Evolutionary conservation across 495 filamentous ascomycete genomes (phyloP), one percentile per base, ranked within the genome.

Genomic region (Penicillium goetzii): DNA sequence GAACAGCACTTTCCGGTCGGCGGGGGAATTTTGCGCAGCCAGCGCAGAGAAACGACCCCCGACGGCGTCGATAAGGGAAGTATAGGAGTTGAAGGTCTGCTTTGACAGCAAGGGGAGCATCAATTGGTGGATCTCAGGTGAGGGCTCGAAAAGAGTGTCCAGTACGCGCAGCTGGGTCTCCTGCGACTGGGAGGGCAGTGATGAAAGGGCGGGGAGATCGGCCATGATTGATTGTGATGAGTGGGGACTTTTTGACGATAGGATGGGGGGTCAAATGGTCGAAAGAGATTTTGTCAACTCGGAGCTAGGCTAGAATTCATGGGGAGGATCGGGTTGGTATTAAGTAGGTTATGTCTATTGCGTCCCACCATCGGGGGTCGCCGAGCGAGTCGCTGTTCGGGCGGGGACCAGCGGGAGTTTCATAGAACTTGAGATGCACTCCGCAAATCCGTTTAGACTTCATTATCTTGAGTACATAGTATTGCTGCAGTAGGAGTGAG

Each of bases 81-180:
- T 67, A 71, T 88, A 92, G 55, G 80, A 87, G 11, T 76, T 61
- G 79, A 92, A 94, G 3, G 76, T 76, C 45, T 84, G 79, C n/a
- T 83, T 80, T 58, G 82, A 83, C 15, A 96, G 82, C 12, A 87
- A 74, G 3, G 90, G 87, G 23, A 91, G 70, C 58, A 88, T 86
- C 52, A 97, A 81, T 25, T 83, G 79, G 72, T 93, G 91, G 3
- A 97, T 83, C 32, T 89, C 85, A 10, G 85, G 75, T 17, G 88
- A 92, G 15, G 94, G 89, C 69, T 98, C 94, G 78, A 97, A 98
- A 53, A 97, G 90, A 7, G 83, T 81, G 76, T 96, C 91, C 54
- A 97, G 88, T 54, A 91, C 81, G 19, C 82, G 75, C 51, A 84
- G 81, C 53, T 86, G 83, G 38, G 85, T 76, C 30, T 81, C 73